Evolutionary conservation across 257 asterid genomes (phyloP), one percentile per base, ranked within the genome.

Genomic region (Solanum megistacrolobum): DNA sequence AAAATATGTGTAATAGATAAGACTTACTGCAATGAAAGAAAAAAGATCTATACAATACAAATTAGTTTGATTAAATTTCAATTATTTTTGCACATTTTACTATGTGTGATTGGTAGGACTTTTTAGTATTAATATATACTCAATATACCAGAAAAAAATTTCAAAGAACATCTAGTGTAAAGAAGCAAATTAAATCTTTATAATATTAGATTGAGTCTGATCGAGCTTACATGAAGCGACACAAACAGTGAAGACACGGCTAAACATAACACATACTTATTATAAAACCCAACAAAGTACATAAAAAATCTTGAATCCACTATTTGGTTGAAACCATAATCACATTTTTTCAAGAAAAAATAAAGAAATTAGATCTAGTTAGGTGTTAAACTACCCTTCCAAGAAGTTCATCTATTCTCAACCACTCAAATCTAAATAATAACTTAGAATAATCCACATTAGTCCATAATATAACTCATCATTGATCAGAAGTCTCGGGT

Each of bases 381-480:
- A n/a, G 68, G 18, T 81, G 68, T 81, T 81, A 81, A 81, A 81
- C 85, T 81, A 81, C 85, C 66, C 41, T 29, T 81, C 69, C 16
- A 48, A 46, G 25, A 25, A 29, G 6, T 27, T 29, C 85, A 81
- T 81, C 68, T 9, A 46, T 48, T 18, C 69, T 29, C 85, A 81
- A 81, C 85, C 69, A 29, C 69, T 29, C 20, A 48, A 81, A 29
- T 9, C 39, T 46, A 81, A 81, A 18, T 16, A 81, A 8, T 9
- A n/a, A 3, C 0, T 41, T 23, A 39, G 60, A 78, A 7, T 39
- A 76, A 39, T 78, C 25, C 1, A 41, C 27, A 48, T 48, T 29
- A 46, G 18, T 29, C 9, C 29, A 46, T 81, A 5, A 75, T 1
- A 12, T n/a, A 23, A 76, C 12, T 73, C 20, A 12, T 21, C 20